These are phyloP conservation scores for Mycena vitilis DNA, from an alignment of 768 basidiomycete genomes.

Conservation along the genomic window DNA sequence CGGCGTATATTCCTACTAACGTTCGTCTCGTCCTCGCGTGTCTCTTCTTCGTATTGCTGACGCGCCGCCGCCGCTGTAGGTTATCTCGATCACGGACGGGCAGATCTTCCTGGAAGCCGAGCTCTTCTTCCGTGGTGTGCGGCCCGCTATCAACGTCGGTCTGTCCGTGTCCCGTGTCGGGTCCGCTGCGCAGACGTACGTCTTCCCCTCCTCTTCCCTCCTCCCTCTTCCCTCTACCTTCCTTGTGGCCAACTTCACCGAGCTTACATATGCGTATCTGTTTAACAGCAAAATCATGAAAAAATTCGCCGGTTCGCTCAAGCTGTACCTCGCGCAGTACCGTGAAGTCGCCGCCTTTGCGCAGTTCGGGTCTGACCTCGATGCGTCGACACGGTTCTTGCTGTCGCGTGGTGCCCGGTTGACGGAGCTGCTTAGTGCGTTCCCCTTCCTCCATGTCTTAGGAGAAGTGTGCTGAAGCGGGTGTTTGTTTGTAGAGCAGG, in stretches of 20 bases:
- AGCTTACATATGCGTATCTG: conserved; percentile 1
- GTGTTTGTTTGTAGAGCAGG: conserved; percentile 77
- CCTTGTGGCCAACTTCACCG: conserved; percentile 1
- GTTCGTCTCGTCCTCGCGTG: conserved; percentile 53
- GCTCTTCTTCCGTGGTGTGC: conserved; percentile 99
- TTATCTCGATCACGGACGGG: conserved; percentile 99
- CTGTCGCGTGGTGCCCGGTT: conserved; percentile 98
- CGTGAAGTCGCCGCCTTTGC: conserved; percentile 99
- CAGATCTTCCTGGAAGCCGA: conserved; percentile 99
- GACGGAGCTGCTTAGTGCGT: conserved; percentile 92
- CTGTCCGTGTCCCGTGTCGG: conserved; percentile 99
- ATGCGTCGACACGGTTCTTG: conserved; percentile 99
- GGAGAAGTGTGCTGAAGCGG: conserved; percentile 33
- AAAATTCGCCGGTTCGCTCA: conserved; percentile 99
- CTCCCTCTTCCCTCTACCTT: too few species aligned
- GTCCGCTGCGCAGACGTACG: conserved; percentile 99
- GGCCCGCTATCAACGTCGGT: conserved; percentile 99
- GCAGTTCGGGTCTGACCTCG: conserved; percentile 99
- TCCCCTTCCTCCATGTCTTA: not conserved
- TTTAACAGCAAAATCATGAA: conserved; percentile 93
- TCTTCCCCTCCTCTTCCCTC: conserved; percentile 25
- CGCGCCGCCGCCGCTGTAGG: conserved; percentile 59
- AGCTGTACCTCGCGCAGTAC: conserved; percentile 99
- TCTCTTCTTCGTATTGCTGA: conserved; percentile 4
- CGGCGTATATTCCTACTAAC: conserved; percentile 97